These are phyloP conservation scores for Aschersonia sp. DNA, from an alignment of 2,329 filamentous ascomycete genomes.

Conservation along the genomic window DNA sequence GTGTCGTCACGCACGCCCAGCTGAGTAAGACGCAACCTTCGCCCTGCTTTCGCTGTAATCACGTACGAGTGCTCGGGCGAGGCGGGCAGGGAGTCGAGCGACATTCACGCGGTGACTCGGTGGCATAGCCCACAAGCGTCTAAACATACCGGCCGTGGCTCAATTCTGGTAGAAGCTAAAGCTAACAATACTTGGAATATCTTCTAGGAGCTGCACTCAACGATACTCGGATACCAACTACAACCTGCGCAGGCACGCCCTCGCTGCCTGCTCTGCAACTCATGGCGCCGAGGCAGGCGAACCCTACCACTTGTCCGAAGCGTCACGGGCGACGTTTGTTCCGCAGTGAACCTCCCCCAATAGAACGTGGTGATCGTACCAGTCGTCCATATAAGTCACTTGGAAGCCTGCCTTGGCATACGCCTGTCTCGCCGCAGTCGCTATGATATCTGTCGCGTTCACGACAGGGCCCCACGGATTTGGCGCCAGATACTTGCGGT, in stretches of 20 bases:
- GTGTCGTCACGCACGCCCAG: no score
- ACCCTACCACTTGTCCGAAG: background rate
- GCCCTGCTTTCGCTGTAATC: no score
- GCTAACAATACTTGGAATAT: no score
- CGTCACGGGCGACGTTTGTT: constrained; percentile 7
- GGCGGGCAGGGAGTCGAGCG: no score
- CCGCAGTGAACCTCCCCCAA: constrained; percentile 14
- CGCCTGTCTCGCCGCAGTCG: constrained; percentile 5
- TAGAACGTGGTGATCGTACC: constrained; percentile 6
- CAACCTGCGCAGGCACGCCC: no score
- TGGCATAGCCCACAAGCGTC: no score
- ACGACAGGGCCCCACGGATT: constrained; percentile 1
- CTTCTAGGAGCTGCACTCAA: background rate
- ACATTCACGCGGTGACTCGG: no score
- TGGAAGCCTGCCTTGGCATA: constrained; percentile 9
- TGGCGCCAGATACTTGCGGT: background rate
- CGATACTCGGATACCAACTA: no score
- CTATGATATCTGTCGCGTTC: constrained; percentile 11
- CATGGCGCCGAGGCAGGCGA: background rate
- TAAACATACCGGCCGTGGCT: no score
- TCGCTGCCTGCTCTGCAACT: background rate
- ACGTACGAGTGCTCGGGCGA: no score
- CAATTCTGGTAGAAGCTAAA: no score
- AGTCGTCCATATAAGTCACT: constrained; percentile 1
- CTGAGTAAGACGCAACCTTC: no score